Conservation (phyloP, 768 basidiomycete genomes). For the Porphyrellus cyaneotinctus region DNA sequence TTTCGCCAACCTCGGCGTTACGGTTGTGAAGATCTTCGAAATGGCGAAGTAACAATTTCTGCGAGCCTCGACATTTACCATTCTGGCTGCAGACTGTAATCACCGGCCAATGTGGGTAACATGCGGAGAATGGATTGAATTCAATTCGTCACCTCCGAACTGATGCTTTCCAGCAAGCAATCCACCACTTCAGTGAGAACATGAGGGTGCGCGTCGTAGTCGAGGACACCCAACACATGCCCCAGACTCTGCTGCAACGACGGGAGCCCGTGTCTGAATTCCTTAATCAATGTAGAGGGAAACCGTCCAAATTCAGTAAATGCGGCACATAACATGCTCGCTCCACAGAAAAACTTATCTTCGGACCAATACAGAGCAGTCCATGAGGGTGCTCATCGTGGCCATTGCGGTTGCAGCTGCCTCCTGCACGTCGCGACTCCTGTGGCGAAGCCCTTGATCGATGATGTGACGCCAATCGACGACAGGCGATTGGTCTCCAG, state of each 20-base stretch:
- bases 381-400: constrained; percentile 61
- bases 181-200: constrained; percentile 50
- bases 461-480: constrained; percentile 67
- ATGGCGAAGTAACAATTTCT: constrained; percentile 49
- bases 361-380: constrained; percentile 58
- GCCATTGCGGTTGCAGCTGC: constrained; percentile 70
- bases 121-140: constrained; percentile 20
- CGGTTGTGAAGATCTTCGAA: constrained; percentile 43
- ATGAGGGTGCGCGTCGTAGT: constrained; percentile 55
- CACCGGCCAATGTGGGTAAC: constrained; percentile 16
- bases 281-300: constrained; percentile 56
- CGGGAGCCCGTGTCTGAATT: constrained; percentile 50
- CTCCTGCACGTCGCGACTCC: constrained; percentile 62
- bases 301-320: constrained; percentile 17
- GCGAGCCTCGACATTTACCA: constrained; percentile 54
- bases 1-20: constrained; percentile 39
- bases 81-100: constrained; percentile 32
- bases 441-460: constrained; percentile 69
- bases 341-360: constrained; percentile 57
- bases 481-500: constrained; percentile 38
- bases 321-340: constrained; percentile 5
- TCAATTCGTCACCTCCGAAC: constrained; percentile 44
- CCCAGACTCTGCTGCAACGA: constrained; percentile 71
- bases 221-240: constrained; percentile 60
- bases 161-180: constrained; percentile 59